Evolutionary conservation across 768 basidiomycete genomes (phyloP), one percentile per base, ranked within the genome.

Genomic region (Lyophyllum semitale): DNA sequence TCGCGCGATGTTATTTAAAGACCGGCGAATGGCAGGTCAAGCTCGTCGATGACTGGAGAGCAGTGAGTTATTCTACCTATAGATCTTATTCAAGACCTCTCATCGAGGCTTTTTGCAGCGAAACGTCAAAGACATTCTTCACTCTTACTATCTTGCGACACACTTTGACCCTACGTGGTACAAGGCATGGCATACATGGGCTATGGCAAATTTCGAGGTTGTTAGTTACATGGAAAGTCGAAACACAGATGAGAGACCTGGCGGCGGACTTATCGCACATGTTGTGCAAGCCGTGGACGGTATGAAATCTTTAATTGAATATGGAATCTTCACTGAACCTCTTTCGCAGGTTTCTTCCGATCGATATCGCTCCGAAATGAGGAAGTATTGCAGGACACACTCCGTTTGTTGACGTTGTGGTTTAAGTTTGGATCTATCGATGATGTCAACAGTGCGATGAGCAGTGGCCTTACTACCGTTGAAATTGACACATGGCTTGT

Each of bases 131-230:
- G 88, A 90, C 40, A 93, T 98, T 53, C 74, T 99, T 6, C 83
- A 87, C 59, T 86, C 91, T 4, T 98, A 97, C 71, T 79, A 82
- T 48, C 78, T 88, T 27, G 92, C 97, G 0, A 98, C 97, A 2
- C 87, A 89, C 63, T 92, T 92, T 59, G 96, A 98, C 68, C 84
- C 89, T 4, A 79, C 81, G n/a, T 99, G 97, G 97, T 98, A 98
- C 72, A 98, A 99, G 68, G 97, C 96, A 17, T 98, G 95, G 95
- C 97, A 99, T 66, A 94, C 93, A 0, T 99, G 95, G 94, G 96
- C 97, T 2, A 77, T 98, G 50, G 89, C 95, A 3, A 98, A 98
- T 70, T 95, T 97, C 60, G 94, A 98, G 52, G 93, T 98, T 58
- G 86, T 98, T 58, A 80, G 82, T 23, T 83, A 89, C 63, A 75